A percentile compares a stretch with the other conserved stretches of the same genome.
Evolutionary conservation across 2,329 filamentous ascomycete genomes (phyloP).

Genomic region (Verticillium klebahnii): DNA sequence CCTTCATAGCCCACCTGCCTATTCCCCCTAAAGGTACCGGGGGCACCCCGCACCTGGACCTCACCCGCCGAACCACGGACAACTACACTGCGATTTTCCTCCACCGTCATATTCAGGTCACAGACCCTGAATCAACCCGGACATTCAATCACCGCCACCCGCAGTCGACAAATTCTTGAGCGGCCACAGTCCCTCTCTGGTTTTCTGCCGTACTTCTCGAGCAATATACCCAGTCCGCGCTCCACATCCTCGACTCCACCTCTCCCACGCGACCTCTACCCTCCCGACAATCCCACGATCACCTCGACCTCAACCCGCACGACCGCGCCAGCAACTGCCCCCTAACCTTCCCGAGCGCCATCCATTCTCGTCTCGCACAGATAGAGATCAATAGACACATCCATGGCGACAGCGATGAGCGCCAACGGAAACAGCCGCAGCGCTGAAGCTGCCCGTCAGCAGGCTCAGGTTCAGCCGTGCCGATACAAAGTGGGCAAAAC

Average conservation of each 20-base stretch:
- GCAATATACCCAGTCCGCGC: neutral
- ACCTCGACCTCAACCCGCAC: neutral
- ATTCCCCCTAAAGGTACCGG: neutral
- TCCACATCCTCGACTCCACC: neutral
- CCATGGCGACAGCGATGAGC: conserved; percentile 8
- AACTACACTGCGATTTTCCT: neutral
- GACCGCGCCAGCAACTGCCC: neutral
- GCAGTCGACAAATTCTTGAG: neutral
- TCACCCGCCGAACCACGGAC: neutral
- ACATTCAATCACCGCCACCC: neutral
- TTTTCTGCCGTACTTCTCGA: neutral
- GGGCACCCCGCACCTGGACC: neutral
- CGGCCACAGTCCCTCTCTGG: neutral
- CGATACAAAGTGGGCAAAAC: conserved; percentile 99
- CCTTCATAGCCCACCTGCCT: neutral
- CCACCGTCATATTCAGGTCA: neutral
- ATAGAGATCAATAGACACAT: neutral
- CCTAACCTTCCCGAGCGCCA: neutral
- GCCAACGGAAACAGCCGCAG: conserved; percentile 15
- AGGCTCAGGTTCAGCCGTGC: conserved; percentile 81
- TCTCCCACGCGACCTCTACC: neutral
- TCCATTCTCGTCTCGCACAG: neutral
- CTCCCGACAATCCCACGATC: neutral
- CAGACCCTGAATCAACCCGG: neutral
- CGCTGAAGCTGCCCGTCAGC: conserved; percentile 17